Percentiles rank a stretch among this genome's conserved stretches.
These are phyloP conservation scores for Lodderomyces pseudojiufengensis DNA, from an alignment of 1,139 yeast genomes.

Conservation along the genomic window DNA sequence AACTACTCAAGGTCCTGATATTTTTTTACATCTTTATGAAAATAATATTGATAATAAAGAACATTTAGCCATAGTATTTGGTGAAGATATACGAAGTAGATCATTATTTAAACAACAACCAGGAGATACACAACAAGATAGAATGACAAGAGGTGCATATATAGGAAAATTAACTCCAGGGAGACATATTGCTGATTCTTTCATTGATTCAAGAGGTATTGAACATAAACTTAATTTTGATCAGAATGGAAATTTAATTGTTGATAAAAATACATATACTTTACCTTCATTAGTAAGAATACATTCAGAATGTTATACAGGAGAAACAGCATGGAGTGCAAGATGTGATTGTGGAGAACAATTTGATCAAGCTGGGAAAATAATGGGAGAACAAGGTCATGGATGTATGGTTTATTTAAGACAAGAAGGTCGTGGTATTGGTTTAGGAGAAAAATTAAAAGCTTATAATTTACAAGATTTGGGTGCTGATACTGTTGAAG, in stretches of 20 bases:
- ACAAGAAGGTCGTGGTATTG: slow-evolving; percentile 98
- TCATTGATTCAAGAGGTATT: slow-evolving; percentile 33
- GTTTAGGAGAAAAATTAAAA: slow-evolving; percentile 92
- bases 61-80: slow-evolving; percentile 95
- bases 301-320: slow-evolving; percentile 97
- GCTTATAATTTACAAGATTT: slow-evolving; percentile 96
- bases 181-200: slow-evolving; percentile 64
- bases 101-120: slow-evolving; percentile 59
- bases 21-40: slow-evolving; percentile 82
- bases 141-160: slow-evolving; percentile 98
- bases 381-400: slow-evolving; percentile 81
- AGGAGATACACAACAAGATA: slow-evolving; percentile 81
- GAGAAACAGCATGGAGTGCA: slow-evolving; percentile 99
- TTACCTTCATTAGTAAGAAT: slow-evolving; percentile 65
- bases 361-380: slow-evolving; percentile 93
- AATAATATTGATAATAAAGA: slow-evolving; percentile 88
- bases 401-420: slow-evolving; percentile 95
- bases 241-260: slow-evolving; percentile 45
- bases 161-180: slow-evolving; percentile 89
- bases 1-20: slow-evolving; percentile 90
- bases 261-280: slow-evolving; percentile 32
- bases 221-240: slow-evolving; percentile 33
- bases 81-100: slow-evolving; percentile 81
- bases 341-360: slow-evolving; percentile 99
- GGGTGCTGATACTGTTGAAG: slow-evolving; percentile 98